Base-by-base conservation (phyloP, 2,329 filamentous ascomycete genomes). In the Aspergillus jensenii region DNA sequence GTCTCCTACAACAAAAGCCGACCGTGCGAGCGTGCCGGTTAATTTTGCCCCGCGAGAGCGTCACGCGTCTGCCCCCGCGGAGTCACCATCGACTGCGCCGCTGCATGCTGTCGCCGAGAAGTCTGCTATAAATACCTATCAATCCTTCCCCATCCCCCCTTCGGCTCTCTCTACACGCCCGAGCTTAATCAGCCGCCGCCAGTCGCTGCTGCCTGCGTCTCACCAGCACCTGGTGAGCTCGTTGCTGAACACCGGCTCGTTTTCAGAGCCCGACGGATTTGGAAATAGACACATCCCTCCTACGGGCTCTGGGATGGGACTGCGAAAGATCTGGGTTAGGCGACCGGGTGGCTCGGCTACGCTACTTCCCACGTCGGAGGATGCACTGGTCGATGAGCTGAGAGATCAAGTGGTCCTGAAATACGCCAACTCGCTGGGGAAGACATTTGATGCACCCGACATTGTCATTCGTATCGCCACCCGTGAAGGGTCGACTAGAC, bases 321-420 rank as follows among this genome's bases (percentile, higher is more conserved):
- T 69, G 52, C 75, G 91, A 72, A 97, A 96, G 81, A 87, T 98
- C 67, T 99, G 95, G 95, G 93, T 98, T 71, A 95, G 90, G 80
- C 85, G 93, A 68, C 90, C 90, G 19, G 84, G 88, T 63, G 90
- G 88, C 59, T 97, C 93, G 56, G 87, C 93, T 40, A 99, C 95
- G 14, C 82, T 95, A 68, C 89, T 99, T 55, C 87, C 89, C 60
- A 90, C 96, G 67, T 83, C 86, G 66, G 90, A 96, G 68, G 91
- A 96, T 68, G 92, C 96, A 70, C 79, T 98, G 67, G 93, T 98
- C 57, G 95, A 99, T 74, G 93, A 97, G 76, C 88, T 96, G 61
- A 89, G 93, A 67, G 95, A 97, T 66, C 86, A 91, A 81, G 95
- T 98, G 57, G 79, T 98, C 66, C 87, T 86, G 69, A 98, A 98